Evolutionary conservation across 164 flowering plant genomes (phyloP).

Genomic region (Umbellularia californica): DNA sequence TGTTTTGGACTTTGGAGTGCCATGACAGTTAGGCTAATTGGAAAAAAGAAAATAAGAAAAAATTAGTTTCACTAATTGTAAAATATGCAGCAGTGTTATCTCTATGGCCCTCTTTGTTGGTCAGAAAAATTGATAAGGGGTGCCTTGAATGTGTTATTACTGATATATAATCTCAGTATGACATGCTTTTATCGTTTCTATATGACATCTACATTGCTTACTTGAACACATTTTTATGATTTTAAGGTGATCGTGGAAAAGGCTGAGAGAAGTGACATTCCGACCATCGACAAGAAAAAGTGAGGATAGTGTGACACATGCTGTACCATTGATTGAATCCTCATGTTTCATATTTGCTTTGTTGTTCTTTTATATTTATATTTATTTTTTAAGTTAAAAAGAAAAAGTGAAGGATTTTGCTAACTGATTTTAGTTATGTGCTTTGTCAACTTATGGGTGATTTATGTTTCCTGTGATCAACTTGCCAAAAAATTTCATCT

Average conservation of each 20-base stretch:
- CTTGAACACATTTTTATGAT: not conserved
- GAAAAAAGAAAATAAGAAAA: no score
- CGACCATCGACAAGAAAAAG: constrained; percentile 86
- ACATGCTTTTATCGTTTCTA: not conserved
- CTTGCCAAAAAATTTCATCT: no score
- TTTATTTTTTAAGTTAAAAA: not conserved
- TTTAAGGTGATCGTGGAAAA: constrained; percentile 75
- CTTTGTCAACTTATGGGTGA: not conserved
- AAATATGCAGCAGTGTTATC: no score
- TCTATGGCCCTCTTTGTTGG: no score
- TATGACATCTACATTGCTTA: not conserved
- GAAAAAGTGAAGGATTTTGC: not conserved
- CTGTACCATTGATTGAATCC: not conserved
- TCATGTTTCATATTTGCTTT: not conserved
- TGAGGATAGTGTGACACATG: constrained; percentile 22
- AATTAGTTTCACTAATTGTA: no score
- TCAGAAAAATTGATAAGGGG: no score
- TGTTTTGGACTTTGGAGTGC: no score
- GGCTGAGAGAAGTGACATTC: constrained; percentile 74
- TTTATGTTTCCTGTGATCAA: no score
- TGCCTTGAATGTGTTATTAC: no score
- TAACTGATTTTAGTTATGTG: not conserved
- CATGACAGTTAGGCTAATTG: no score
- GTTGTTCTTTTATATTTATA: not conserved
- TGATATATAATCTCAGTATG: not conserved